These are phyloP conservation scores for Penicillium sp. DNA, from an alignment of 2,329 filamentous ascomycete genomes.

Conservation along the genomic window DNA sequence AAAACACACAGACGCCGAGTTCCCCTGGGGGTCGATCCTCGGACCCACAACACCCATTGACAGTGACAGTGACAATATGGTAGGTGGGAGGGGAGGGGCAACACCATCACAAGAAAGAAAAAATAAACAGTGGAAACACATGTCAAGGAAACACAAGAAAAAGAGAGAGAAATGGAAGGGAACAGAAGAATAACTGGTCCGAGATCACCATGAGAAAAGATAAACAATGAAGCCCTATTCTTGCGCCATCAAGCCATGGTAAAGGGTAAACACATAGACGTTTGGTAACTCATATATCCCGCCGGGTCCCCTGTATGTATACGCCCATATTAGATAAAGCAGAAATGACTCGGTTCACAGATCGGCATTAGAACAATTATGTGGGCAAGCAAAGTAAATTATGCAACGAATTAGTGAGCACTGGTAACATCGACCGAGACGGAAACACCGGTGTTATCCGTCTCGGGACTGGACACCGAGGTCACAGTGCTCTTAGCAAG, in stretches of 20 bases:
- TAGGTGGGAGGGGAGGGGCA: background rate
- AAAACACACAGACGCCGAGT: constrained; percentile 16
- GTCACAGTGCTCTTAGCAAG: constrained; percentile 36
- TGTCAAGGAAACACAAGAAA: constrained; percentile 9
- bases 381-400: constrained; percentile 23
- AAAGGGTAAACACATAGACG: constrained; percentile 26
- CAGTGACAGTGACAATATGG: constrained; percentile 1
- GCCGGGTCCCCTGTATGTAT: constrained; percentile 38
- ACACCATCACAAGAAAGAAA: constrained; percentile 17
- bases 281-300: constrained; percentile 33
- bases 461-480: constrained; percentile 33
- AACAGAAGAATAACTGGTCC: constrained; percentile 9
- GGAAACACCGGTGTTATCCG: constrained; percentile 25
- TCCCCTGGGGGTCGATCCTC: constrained; percentile 12
- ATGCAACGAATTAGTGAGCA: constrained; percentile 29
- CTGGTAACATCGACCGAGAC: constrained; percentile 29
- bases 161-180: constrained; percentile 12
- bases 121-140: constrained; percentile 18
- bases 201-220: constrained; percentile 8
- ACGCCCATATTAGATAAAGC: constrained; percentile 36
- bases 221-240: constrained; percentile 23
- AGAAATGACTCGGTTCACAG: constrained; percentile 17
- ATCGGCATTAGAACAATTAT: constrained; percentile 25
- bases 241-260: constrained; percentile 37
- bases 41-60: constrained; percentile 14